Evolutionary conservation across 2,329 filamentous ascomycete species (phyloP).

Genomic region (Cryphonectria naterciae): DNA sequence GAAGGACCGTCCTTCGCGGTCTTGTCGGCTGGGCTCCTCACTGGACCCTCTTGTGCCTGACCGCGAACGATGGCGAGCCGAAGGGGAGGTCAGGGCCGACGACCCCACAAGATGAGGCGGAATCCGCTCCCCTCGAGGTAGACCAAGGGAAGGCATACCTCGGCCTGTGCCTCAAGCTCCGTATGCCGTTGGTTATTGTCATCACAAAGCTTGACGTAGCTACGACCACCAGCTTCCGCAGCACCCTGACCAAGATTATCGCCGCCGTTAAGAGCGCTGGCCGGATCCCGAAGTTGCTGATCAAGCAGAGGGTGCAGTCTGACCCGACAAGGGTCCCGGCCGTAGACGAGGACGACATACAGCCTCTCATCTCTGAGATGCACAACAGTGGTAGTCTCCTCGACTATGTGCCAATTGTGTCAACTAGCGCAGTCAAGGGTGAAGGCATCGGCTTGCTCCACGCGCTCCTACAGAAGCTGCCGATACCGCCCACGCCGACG

Average conservation of each 20-base stretch:
- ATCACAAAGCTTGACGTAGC: constrained; percentile 92
- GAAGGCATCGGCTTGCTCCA: constrained; percentile 81
- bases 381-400: constrained; percentile 46
- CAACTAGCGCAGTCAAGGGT: constrained; percentile 86
- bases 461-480: constrained; percentile 76
- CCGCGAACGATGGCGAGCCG: constrained; percentile 72
- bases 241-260: constrained; percentile 73
- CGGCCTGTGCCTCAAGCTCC: constrained; percentile 80
- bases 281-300: constrained; percentile 75
- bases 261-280: constrained; percentile 77
- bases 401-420: constrained; percentile 75
- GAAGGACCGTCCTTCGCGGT: constrained; percentile 84
- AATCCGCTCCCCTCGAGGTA: constrained; percentile 58
- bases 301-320: constrained; percentile 51
- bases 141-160: constrained; percentile 81
- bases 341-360: constrained; percentile 61
- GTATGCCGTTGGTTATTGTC: constrained; percentile 76
- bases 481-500: constrained; percentile 63
- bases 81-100: constrained; percentile 40
- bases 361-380: constrained; percentile 57
- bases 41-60: constrained; percentile 87
- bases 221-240: constrained; percentile 70
- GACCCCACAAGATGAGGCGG: constrained; percentile 55
- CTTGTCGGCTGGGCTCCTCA: constrained; percentile 96
- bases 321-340: constrained; percentile 62